These are phyloP conservation scores for Dentipellis sp. DNA, from an alignment of 768 basidiomycete species.

Conservation along the genomic window DNA sequence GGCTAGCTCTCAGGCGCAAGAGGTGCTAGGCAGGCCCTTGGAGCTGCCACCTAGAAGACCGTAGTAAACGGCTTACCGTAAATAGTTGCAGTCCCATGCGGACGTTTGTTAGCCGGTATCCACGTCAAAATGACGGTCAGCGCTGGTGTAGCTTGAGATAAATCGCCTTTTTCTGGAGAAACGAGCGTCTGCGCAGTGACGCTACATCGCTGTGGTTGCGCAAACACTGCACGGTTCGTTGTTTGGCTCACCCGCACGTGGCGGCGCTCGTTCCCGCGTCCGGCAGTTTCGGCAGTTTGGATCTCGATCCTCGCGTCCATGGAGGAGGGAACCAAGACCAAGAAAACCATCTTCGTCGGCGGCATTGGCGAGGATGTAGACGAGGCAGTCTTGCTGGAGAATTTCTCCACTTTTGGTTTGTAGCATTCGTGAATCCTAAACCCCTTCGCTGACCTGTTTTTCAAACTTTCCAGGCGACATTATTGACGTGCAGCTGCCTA, in stretches of 20 bases:
- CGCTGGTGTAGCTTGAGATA: too few relatives aligned
- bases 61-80: background rate
- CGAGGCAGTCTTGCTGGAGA: slow-evolving; percentile 65
- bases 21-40: too few relatives aligned
- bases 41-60: background rate
- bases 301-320: slow-evolving; percentile 25
- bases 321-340: slow-evolving; percentile 80
- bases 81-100: background rate
- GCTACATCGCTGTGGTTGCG: background rate
- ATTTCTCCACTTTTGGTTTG: slow-evolving; percentile 84
- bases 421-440: slow-evolving; percentile 1
- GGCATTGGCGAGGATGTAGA: slow-evolving; percentile 80
- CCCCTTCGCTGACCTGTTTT: background rate
- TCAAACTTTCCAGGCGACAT: slow-evolving; percentile 60
- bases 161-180: too few relatives aligned
- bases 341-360: slow-evolving; percentile 81
- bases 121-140: too few relatives aligned
- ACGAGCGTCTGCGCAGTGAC: too few relatives aligned
- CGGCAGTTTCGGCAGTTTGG: background rate
- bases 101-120: too few relatives aligned
- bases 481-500: slow-evolving; percentile 83
- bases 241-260: background rate
- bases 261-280: background rate
- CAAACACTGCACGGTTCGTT: background rate
- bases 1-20: background rate